Percentiles rank a stretch among this genome's conserved stretches.
These are phyloP conservation scores for Pyracantha coccinea DNA, from an alignment of 331 rosid species.

Conservation along the genomic window DNA sequence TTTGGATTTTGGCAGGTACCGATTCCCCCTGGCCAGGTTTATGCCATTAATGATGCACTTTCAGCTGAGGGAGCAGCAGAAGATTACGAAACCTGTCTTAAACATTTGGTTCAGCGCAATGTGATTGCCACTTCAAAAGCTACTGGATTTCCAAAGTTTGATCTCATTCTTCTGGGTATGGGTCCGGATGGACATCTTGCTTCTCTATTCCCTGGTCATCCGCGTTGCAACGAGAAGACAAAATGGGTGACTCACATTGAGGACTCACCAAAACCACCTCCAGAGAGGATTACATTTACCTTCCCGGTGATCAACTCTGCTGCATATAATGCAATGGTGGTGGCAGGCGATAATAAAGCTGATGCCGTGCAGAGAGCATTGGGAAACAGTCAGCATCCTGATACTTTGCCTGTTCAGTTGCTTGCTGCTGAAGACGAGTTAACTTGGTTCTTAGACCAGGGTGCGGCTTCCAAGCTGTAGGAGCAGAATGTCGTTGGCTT, in stretches of 20 bases:
- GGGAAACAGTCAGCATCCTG: slow-evolving; percentile 24
- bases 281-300: slow-evolving; percentile 68
- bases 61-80: slow-evolving; percentile 81
- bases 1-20: slow-evolving; percentile 40
- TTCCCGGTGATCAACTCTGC: slow-evolving; percentile 65
- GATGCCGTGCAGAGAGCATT: slow-evolving; percentile 51
- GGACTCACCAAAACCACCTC: slow-evolving; percentile 73
- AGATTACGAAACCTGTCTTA: slow-evolving; percentile 52
- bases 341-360: slow-evolving; percentile 61
- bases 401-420: slow-evolving; percentile 44
- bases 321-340: slow-evolving; percentile 60
- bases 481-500: not conserved
- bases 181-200: slow-evolving; percentile 89
- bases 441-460: slow-evolving; percentile 78
- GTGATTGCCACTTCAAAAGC: slow-evolving; percentile 42
- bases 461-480: slow-evolving; percentile 78
- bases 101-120: slow-evolving; percentile 34
- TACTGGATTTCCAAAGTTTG: slow-evolving; percentile 59
- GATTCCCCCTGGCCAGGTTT: slow-evolving; percentile 44
- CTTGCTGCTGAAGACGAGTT: slow-evolving; percentile 61
- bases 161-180: slow-evolving; percentile 73
- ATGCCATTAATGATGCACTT: slow-evolving; percentile 57
- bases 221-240: slow-evolving; percentile 37
- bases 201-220: slow-evolving; percentile 64
- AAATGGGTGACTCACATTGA: slow-evolving; percentile 62